Percentiles rank a stretch among this genome's conserved stretches.
Evolutionary conservation across 1,284 basidiomycete species (phyloP).

Genomic region (Takashimella koratensis): DNA sequence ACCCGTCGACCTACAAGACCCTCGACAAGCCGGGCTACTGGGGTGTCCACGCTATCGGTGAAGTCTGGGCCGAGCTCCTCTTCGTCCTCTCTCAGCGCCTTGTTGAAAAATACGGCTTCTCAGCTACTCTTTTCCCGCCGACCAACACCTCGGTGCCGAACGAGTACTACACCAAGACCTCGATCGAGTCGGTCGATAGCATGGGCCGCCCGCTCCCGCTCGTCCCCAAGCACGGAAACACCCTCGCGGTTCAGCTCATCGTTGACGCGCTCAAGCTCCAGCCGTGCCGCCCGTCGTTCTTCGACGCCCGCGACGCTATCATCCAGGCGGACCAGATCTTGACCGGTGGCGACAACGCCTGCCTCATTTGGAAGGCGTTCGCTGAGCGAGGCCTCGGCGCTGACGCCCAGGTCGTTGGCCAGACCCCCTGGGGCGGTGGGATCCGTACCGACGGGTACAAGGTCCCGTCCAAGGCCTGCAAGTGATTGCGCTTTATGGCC

Average conservation of each 20-base stretch:
- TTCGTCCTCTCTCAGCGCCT: slow-evolving; percentile 75
- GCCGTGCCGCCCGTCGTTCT: slow-evolving; percentile 85
- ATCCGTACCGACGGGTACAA: slow-evolving; percentile 52
- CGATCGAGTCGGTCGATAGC: slow-evolving; percentile 32
- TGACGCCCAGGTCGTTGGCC: slow-evolving; percentile 67
- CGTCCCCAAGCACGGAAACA: slow-evolving; percentile 88
- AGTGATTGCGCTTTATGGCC: slow-evolving; percentile 8
- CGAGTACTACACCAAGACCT: slow-evolving; percentile 63
- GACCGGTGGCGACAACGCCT: slow-evolving; percentile 88
- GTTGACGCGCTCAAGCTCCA: slow-evolving; percentile 92
- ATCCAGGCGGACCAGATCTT: slow-evolving; percentile 86
- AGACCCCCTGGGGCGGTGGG: slow-evolving; percentile 94
- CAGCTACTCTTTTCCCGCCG: slow-evolving; percentile 75
- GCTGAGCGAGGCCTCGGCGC: slow-evolving; percentile 73
- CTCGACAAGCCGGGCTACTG: slow-evolving; percentile 69
- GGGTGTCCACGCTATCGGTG: slow-evolving; percentile 73
- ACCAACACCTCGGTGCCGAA: slow-evolving; percentile 43
- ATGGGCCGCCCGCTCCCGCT: slow-evolving; percentile 57
- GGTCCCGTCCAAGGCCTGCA: slow-evolving; percentile 49
- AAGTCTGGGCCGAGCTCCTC: slow-evolving; percentile 94
- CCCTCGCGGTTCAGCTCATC: slow-evolving; percentile 79
- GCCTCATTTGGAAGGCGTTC: slow-evolving; percentile 85
- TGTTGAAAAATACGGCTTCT: slow-evolving; percentile 76
- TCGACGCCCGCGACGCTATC: slow-evolving; percentile 88
- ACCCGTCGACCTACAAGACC: slow-evolving; percentile 93